Evolutionary conservation across 2,329 filamentous ascomycete species (phyloP).

Genomic region (Cyphellophora attinorum): DNA sequence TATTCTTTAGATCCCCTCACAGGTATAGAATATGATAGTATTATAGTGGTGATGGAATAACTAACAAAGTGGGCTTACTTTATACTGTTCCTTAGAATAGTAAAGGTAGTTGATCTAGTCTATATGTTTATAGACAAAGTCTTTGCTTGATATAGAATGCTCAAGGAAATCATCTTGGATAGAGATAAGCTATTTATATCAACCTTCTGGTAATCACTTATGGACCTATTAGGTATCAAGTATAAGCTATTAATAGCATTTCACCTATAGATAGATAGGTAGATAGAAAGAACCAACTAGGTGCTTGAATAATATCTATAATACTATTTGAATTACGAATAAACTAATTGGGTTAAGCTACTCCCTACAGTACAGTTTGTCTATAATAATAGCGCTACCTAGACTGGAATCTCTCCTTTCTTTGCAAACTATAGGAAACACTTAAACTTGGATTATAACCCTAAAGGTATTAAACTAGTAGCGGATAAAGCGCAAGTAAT

Average conservation of each 20-base stretch:
- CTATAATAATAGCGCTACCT: background rate
- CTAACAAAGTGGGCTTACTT: conserved; percentile 5
- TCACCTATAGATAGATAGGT: conserved; percentile 6
- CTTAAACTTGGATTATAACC: background rate
- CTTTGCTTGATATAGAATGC: conserved; percentile 6
- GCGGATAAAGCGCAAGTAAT: conserved; percentile 2
- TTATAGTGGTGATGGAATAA: conserved; percentile 6
- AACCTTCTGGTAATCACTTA: conserved; percentile 5
- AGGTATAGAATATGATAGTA: conserved; percentile 4
- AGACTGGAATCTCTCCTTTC: background rate
- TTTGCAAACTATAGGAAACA: conserved; percentile 1
- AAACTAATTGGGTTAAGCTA: conserved; percentile 4
- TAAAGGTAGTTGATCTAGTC: conserved; percentile 3
- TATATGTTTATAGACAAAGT: conserved; percentile 7
- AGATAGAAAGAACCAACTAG: conserved; percentile 8
- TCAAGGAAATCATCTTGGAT: conserved; percentile 5
- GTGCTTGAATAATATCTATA: conserved; percentile 6
- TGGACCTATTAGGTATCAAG: conserved; percentile 3
- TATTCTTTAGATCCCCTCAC: background rate
- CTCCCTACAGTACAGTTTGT: background rate
- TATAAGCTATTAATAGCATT: conserved; percentile 6
- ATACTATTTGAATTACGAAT: conserved; percentile 5
- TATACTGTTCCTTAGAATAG: conserved; percentile 2
- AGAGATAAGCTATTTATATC: conserved; percentile 5
- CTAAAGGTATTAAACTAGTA: background rate